A percentile compares a stretch with the other conserved stretches of the same genome.
These are phyloP conservation scores for Peronospora farinosa DNA, from an alignment of 352 stramenopile species.

Conservation along the genomic window DNA sequence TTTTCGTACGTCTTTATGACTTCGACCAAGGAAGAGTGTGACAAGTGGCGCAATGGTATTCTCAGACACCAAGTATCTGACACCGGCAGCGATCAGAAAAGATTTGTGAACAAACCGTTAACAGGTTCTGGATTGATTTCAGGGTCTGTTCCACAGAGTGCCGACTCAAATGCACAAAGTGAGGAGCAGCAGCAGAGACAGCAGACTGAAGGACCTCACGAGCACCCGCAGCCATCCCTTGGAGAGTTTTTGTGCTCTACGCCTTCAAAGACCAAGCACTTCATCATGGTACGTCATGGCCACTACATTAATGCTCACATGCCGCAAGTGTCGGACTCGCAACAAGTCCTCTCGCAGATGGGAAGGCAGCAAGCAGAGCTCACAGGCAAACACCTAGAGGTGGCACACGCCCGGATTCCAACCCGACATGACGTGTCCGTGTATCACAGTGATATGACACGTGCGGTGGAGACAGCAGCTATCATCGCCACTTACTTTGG, in stretches of 20 bases:
- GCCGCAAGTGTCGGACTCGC: constrained; percentile 42
- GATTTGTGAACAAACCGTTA: background rate
- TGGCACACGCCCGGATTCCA: constrained; percentile 44
- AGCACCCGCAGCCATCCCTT: constrained; percentile 20
- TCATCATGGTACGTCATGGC: constrained; percentile 72
- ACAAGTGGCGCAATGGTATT: constrained; percentile 36
- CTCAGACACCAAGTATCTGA: constrained; percentile 12
- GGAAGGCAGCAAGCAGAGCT: constrained; percentile 63
- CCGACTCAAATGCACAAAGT: background rate
- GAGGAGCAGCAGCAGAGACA: background rate
- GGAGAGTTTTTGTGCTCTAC: constrained; percentile 47
- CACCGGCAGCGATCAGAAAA: constrained; percentile 1
- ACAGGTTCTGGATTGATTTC: background rate
- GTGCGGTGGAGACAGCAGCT: constrained; percentile 62
- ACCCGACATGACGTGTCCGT: constrained; percentile 56
- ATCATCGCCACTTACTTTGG: constrained; percentile 54
- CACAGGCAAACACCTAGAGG: constrained; percentile 61
- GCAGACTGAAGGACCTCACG: constrained; percentile 1
- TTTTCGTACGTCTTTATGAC: constrained; percentile 37
- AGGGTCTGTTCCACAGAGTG: background rate
- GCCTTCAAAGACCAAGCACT: constrained; percentile 57
- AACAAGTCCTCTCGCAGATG: constrained; percentile 80
- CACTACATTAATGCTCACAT: constrained; percentile 79
- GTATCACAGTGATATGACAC: constrained; percentile 68
- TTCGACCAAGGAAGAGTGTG: constrained; percentile 23